Conservation (phyloP, 331 rosid species). For the Acacia concinna region DNA sequence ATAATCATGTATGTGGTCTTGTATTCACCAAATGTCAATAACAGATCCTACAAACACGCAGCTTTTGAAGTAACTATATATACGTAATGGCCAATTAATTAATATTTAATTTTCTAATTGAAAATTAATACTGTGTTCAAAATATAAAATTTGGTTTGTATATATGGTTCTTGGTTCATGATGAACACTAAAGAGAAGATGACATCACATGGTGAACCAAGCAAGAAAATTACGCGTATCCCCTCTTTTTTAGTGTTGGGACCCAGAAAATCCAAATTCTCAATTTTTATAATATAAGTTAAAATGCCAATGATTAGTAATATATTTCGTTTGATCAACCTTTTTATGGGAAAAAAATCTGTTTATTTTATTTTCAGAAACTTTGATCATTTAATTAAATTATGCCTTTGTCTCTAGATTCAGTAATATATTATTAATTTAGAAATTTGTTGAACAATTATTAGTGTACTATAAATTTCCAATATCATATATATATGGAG, state of each 20-base stretch:
- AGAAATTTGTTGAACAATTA: not conserved
- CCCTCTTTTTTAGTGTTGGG: not conserved
- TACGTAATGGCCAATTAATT: not conserved
- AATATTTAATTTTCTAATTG: not conserved
- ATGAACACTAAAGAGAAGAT: not conserved
- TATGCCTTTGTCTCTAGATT: not conserved
- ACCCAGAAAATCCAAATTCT: not conserved
- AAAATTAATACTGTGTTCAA: not conserved
- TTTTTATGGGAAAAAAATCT: not conserved
- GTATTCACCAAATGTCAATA: slow-evolving; percentile 5
- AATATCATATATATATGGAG: not conserved
- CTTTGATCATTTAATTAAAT: not conserved
- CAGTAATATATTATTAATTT: not conserved
- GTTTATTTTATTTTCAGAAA: not conserved
- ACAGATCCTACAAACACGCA: slow-evolving; percentile 4
- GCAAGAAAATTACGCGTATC: not conserved
- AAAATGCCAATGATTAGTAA: not conserved
- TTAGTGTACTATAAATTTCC: not conserved
- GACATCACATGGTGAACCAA: not conserved
- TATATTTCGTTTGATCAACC: not conserved
- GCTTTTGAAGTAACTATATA: not conserved
- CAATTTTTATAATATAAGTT: not conserved
- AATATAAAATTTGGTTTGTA: not conserved
- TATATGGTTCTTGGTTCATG: not conserved
- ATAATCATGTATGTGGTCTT: slow-evolving; percentile 1